Evolutionary conservation across 345 rosid species (phyloP), one percentile per base, ranked within the genome.

Genomic region (Balakata baccata): DNA sequence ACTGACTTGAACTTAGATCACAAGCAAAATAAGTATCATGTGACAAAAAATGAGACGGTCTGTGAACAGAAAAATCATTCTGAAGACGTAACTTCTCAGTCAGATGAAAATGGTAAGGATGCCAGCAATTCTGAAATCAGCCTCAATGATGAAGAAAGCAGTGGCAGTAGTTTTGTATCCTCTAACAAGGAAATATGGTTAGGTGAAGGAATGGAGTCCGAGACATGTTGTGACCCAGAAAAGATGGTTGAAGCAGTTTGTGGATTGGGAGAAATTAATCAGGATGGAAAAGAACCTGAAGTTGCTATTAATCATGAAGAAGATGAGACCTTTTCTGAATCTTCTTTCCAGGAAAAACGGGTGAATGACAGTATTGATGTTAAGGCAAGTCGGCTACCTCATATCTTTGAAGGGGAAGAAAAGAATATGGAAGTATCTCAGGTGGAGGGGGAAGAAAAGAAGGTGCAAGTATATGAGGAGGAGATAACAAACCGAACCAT

Each of bases 241-340:
- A 53, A 53, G 18, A 17, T 45, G 13, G 53, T 63, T 29, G 63
- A 69, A 43, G 77, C 59, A 66, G 18, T 7, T 68, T 74, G 77
- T 78, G 83, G 83, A 75, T 72, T 79, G 51, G 83, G 81, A 76
- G 82, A 79, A 74, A 77, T 74, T 57, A 68, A 83, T 43, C 70
- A 79, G 80, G 82, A 83, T 39, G 74, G 61, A 20, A 50, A 74
- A 56, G 81, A 77, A 43, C 78, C 74, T 79, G 83, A 81, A 1
- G 66, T 70, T 63, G 67, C 72, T 18, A 56, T 59, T 38, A 47
- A 74, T 62, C 82, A 75, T 72, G 81, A 75, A 72, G 78, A 72
- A 79, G 81, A 72, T 64, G 78, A 63, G 43, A 53, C 54, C 17
- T 18, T 61, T 25, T 74, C 29, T 45, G 78, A 75, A 75, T 64